Conservation (phyloP, 148 eudicot genomes). For the Fallopia convolvulus region DNA sequence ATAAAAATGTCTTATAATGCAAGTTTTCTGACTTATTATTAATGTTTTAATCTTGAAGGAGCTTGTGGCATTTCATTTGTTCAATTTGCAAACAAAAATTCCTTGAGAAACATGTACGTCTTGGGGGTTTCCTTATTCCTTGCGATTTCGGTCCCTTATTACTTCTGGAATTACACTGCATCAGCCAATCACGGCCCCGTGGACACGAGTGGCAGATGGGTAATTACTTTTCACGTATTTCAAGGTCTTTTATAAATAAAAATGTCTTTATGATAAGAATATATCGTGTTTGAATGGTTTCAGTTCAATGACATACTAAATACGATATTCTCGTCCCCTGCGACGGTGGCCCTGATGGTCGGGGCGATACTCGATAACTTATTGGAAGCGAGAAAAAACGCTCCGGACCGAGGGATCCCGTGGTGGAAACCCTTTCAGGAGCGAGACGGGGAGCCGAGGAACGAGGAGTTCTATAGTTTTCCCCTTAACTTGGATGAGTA, state of each 20-base stretch:
- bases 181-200: slow-evolving; percentile 59
- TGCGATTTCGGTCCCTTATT: slow-evolving; percentile 86
- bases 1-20: too few relatives aligned
- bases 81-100: slow-evolving; percentile 75
- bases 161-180: slow-evolving; percentile 55
- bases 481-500: slow-evolving; percentile 66
- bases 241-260: too few relatives aligned
- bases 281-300: slow-evolving; percentile 7
- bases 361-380: slow-evolving; percentile 68
- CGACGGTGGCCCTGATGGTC: slow-evolving; percentile 69
- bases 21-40: background rate
- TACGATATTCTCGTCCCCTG: slow-evolving; percentile 76
- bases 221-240: slow-evolving; percentile 15
- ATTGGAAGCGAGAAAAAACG: slow-evolving; percentile 37
- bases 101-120: slow-evolving; percentile 79
- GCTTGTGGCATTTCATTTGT: slow-evolving; percentile 72
- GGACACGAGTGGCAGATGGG: slow-evolving; percentile 76
- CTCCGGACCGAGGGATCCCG: slow-evolving; percentile 64
- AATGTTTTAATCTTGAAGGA: slow-evolving; percentile 34
- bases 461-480: slow-evolving; percentile 80
- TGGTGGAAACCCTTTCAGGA: slow-evolving; percentile 84
- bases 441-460: slow-evolving; percentile 71
- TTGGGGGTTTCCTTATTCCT: slow-evolving; percentile 80
- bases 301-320: slow-evolving; percentile 92
- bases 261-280: too few relatives aligned